These are phyloP conservation scores for Neonectria faginata DNA, from an alignment of 2,329 filamentous ascomycete species.

Conservation along the genomic window DNA sequence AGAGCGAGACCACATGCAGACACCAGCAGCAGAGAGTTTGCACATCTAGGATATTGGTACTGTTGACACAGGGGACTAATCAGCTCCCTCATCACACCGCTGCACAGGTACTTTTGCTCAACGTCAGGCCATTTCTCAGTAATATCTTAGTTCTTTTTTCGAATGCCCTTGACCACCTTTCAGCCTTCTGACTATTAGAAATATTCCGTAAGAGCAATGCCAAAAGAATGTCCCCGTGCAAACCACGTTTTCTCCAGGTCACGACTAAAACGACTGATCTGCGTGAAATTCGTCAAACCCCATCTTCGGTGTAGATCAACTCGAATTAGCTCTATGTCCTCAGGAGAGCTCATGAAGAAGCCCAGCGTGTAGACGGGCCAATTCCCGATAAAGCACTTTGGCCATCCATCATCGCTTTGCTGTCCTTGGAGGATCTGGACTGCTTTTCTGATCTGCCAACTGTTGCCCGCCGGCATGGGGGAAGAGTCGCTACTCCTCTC, in stretches of 20 bases:
- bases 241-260: constrained; percentile 39
- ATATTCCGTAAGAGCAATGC: not conserved
- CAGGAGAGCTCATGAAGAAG: constrained; percentile 24
- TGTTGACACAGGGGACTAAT: not conserved
- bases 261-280: constrained; percentile 30
- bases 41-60: not conserved
- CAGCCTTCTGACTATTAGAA: not conserved
- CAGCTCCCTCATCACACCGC: too few species aligned
- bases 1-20: constrained; percentile 1
- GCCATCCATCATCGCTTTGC: constrained; percentile 31
- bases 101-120: too few species aligned
- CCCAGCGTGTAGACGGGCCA: constrained; percentile 43
- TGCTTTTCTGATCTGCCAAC: constrained; percentile 34
- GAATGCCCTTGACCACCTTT: too few species aligned
- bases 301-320: constrained; percentile 34
- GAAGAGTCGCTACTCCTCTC: not conserved
- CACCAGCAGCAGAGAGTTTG: not conserved
- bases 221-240: not conserved
- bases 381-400: constrained; percentile 44
- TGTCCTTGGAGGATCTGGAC: constrained; percentile 32
- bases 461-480: not conserved
- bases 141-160: too few species aligned
- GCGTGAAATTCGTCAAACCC: constrained; percentile 34
- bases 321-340: constrained; percentile 32
- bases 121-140: too few species aligned